These are phyloP conservation scores for Antarctomyces pellizariae DNA, from an alignment of 495 filamentous ascomycete genomes.

Conservation along the genomic window DNA sequence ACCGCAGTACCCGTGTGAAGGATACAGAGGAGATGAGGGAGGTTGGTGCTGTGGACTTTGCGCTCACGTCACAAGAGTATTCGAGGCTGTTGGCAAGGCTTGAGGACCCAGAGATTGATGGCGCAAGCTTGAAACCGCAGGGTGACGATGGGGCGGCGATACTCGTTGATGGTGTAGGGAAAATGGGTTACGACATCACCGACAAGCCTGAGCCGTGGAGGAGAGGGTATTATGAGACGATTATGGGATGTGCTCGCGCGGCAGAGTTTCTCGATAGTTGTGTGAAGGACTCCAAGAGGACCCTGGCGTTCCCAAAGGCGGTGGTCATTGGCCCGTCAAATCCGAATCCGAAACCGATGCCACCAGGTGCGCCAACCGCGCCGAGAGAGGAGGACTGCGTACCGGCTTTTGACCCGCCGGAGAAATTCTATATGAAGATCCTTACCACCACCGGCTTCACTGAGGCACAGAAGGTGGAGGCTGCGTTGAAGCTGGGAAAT, in stretches of 20 bases:
- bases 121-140: constrained; percentile 32
- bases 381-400: constrained; percentile 52
- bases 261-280: constrained; percentile 64
- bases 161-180: constrained; percentile 27
- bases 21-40: constrained; percentile 27
- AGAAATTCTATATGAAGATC: constrained; percentile 54
- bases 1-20: constrained; percentile 31
- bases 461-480: constrained; percentile 47
- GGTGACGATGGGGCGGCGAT: constrained; percentile 33
- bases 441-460: constrained; percentile 56
- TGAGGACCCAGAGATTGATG: constrained; percentile 42
- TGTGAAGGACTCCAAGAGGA: constrained; percentile 40
- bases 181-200: constrained; percentile 42
- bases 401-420: constrained; percentile 35
- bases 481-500: constrained; percentile 56
- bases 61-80: constrained; percentile 28
- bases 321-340: constrained; percentile 63
- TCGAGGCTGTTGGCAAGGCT: constrained; percentile 31
- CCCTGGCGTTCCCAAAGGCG: constrained; percentile 39
- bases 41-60: constrained; percentile 34
- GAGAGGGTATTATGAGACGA: constrained; percentile 53
- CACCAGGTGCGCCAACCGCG: constrained; percentile 26
- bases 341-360: constrained; percentile 49
- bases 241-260: constrained; percentile 51
- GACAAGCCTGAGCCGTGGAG: constrained; percentile 60